Conservation (phyloP, 345 rosid species). For the Rhizophora mangle region DNA sequence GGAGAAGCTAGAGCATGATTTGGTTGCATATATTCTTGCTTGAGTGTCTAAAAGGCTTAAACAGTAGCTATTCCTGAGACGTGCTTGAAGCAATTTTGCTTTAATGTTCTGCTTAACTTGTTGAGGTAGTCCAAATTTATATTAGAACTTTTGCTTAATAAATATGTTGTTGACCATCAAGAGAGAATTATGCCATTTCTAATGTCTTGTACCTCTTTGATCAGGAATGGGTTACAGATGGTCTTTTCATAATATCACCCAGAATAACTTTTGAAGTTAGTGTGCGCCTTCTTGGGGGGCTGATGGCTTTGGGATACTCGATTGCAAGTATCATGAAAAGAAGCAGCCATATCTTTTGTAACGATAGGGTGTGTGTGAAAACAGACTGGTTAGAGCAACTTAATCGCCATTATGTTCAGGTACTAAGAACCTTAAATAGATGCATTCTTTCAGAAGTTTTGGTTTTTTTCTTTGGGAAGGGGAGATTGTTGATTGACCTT, state of each 20-base stretch:
- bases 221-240: conserved; percentile 99
- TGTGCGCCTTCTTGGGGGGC: conserved; percentile 91
- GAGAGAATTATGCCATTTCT: conserved; percentile 15
- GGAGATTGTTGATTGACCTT: too few relatives aligned
- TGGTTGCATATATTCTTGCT: neutral
- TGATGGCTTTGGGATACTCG: conserved; percentile 97
- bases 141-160: conserved; percentile 2
- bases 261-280: conserved; percentile 97
- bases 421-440: conserved; percentile 18
- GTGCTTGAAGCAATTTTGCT: neutral
- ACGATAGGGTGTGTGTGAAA: conserved; percentile 73
- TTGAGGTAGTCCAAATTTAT: neutral
- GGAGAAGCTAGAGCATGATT: neutral
- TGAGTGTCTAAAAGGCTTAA: neutral
- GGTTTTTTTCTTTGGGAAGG: too few relatives aligned
- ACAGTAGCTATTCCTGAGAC: neutral
- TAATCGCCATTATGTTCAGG: conserved; percentile 89
- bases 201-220: conserved; percentile 21
- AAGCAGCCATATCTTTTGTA: conserved; percentile 79
- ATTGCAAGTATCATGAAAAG: conserved; percentile 90
- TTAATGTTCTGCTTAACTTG: neutral
- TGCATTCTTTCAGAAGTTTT: conserved; percentile 1
- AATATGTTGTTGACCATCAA: neutral
- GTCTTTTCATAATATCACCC: conserved; percentile 94
- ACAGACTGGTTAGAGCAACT: conserved; percentile 98